Evolutionary conservation across 1,139 yeast species (phyloP), one percentile per base, ranked within the genome.

Genomic region (Hyphopichia fennica): DNA sequence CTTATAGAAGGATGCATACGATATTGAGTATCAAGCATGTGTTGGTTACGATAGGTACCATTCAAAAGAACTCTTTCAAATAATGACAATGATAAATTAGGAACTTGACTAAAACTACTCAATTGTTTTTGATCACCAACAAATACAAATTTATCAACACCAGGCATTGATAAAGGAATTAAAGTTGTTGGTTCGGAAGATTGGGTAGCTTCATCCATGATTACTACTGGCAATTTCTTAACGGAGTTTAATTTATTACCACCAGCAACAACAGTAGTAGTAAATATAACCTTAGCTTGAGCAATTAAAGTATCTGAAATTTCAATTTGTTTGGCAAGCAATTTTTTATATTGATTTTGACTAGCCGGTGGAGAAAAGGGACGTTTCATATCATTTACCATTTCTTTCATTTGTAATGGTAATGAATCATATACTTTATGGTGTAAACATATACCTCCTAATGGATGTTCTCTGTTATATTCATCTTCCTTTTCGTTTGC

Each of bases 81-180:
- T 42, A 81, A 58, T 1, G 85, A 80, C 51, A 79, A 63, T 25
- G 82, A 79, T 48, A 81, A 65, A 49, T 73, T 79, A 42, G 82
- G 84, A 25, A 84, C 79, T 54, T 81, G 81, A 3, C 87, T 79
- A 57, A 83, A 84, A 49, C 87, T 80, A 55, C 82, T 77, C 53
- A 84, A 80, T 58, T 67, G 84, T 31, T 65, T 81, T 34, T 84
- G 87, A 61, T 84, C 90, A 46, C 90, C 91, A 36, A 84, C 90
- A 58, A 84, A 80, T 2, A 84, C 81, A 56, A 84, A 80, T 49
- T 79, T 82, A 41, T 77, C 78, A 39, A 83, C 82, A 11, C 86
- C 87, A 7, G 82, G 79, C 69, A 84, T 77, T 4, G 87, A 81
- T 44, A 84, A 65, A 11, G 90, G 89, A 45, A 84, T 84, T 48